These are phyloP conservation scores for Yamadazyma siamensis DNA, from an alignment of 1,139 yeast species.

Conservation along the genomic window DNA sequence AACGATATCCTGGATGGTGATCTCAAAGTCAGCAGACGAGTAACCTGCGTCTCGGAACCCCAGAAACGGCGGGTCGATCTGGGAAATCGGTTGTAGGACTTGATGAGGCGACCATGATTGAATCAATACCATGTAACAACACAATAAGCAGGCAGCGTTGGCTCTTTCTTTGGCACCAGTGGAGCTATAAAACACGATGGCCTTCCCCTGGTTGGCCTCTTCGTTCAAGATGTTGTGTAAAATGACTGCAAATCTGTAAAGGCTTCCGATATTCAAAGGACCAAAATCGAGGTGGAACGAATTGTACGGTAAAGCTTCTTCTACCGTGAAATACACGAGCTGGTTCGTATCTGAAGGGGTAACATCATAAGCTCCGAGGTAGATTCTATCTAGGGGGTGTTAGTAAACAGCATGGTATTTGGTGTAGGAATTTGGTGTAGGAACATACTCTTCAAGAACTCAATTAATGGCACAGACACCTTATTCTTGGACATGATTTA, in stretches of 20 bases:
- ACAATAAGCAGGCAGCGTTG: constrained; percentile 89
- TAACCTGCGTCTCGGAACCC: constrained; percentile 97
- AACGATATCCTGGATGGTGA: constrained; percentile 90
- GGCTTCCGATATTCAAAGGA: constrained; percentile 88
- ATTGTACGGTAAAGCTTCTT: constrained; percentile 87
- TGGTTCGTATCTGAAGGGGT: constrained; percentile 75
- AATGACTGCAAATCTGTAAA: constrained; percentile 92
- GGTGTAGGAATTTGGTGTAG: background rate
- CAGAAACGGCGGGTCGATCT: constrained; percentile 90
- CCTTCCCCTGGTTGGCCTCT: constrained; percentile 78
- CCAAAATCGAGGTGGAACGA: constrained; percentile 95
- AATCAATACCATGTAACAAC: constrained; percentile 92
- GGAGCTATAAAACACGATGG: constrained; percentile 85
- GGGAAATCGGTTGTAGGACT: constrained; percentile 90
- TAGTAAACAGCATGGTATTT: background rate
- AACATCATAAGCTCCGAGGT: constrained; percentile 84
- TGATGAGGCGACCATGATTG: constrained; percentile 99
- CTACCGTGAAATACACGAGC: constrained; percentile 84
- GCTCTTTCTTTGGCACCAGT: constrained; percentile 80
- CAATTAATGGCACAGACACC: constrained; percentile 34
- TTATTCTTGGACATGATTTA: constrained; percentile 6
- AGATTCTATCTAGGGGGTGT: constrained; percentile 60
- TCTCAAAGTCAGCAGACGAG: constrained; percentile 89
- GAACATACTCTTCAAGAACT: constrained; percentile 45
- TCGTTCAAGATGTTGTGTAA: constrained; percentile 89